Evolutionary conservation across 495 filamentous ascomycete genomes (phyloP).

Genomic region (Paragyromitra xinjiangensis): DNA sequence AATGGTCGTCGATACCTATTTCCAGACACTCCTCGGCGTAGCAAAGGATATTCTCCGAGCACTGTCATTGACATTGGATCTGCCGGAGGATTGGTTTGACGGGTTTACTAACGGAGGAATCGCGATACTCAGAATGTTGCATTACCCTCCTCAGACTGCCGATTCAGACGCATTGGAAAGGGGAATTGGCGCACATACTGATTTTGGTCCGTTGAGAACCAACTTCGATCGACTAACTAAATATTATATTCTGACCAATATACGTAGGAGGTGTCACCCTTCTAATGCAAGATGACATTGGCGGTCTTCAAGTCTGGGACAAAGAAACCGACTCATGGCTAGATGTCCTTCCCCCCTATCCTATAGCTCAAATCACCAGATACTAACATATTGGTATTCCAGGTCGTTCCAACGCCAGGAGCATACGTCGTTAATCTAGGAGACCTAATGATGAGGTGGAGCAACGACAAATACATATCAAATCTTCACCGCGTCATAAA

Average conservation of each 20-base stretch:
- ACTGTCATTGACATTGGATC: slow-evolving; percentile 60
- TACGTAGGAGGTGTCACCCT: slow-evolving; percentile 61
- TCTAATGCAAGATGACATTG: slow-evolving; percentile 59
- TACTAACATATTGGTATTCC: slow-evolving; percentile 7
- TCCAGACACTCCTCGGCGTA: slow-evolving; percentile 45
- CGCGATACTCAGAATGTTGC: slow-evolving; percentile 60
- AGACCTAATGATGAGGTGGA: slow-evolving; percentile 63
- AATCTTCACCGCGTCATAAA: slow-evolving; percentile 65
- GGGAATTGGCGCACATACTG: slow-evolving; percentile 64
- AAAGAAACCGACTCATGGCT: slow-evolving; percentile 57
- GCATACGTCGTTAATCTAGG: slow-evolving; percentile 67
- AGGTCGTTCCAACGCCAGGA: slow-evolving; percentile 62
- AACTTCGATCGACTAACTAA: neutral
- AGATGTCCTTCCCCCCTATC: slow-evolving; percentile 32
- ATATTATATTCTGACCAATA: neutral
- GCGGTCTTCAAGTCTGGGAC: slow-evolving; percentile 63
- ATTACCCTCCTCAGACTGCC: slow-evolving; percentile 62
- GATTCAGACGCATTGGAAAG: slow-evolving; percentile 56
- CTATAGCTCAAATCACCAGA: neutral
- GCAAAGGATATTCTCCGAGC: slow-evolving; percentile 29
- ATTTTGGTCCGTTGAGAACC: slow-evolving; percentile 56
- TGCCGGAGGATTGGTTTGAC: slow-evolving; percentile 60
- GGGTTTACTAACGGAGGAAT: slow-evolving; percentile 60
- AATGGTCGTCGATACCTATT: slow-evolving; percentile 55
- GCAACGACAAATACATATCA: slow-evolving; percentile 62